A percentile compares a stretch with the other conserved stretches of the same genome.
Evolutionary conservation across 768 basidiomycete genomes (phyloP).

Genomic region (Leccinum barrowsii): DNA sequence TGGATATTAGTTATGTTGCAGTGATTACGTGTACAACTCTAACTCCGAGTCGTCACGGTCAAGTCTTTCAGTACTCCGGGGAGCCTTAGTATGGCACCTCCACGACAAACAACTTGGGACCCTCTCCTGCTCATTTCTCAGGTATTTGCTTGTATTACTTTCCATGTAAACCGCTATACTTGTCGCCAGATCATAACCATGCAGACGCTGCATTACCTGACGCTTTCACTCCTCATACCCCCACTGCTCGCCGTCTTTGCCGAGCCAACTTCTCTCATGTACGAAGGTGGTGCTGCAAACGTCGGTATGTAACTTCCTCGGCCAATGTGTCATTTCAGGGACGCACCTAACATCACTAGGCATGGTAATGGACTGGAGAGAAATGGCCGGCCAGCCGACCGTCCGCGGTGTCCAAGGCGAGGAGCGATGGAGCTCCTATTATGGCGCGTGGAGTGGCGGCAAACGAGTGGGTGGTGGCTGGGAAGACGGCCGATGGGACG

Average conservation of each 20-base stretch:
- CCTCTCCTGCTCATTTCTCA: constrained; percentile 85
- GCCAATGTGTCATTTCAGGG: background rate
- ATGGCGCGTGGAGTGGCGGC: constrained; percentile 80
- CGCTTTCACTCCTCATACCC: constrained; percentile 78
- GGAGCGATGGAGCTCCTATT: constrained; percentile 61
- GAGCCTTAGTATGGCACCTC: constrained; percentile 29
- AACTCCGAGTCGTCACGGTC: background rate
- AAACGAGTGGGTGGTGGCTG: constrained; percentile 62
- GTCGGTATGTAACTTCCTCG: constrained; percentile 50
- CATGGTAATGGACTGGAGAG: constrained; percentile 97
- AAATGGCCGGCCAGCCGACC: constrained; percentile 85
- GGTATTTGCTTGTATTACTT: constrained; percentile 35
- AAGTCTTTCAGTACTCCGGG: background rate
- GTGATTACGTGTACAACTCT: constrained; percentile 10
- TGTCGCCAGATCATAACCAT: constrained; percentile 78
- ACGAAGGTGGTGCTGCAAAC: constrained; percentile 78
- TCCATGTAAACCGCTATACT: background rate
- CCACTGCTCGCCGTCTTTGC: constrained; percentile 75
- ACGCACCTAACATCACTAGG: constrained; percentile 37
- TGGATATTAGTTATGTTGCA: constrained; percentile 10
- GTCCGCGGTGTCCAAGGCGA: constrained; percentile 62
- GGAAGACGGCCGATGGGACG: constrained; percentile 54
- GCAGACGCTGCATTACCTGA: constrained; percentile 92
- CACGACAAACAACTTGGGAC: constrained; percentile 72
- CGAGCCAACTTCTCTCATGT: constrained; percentile 60